Conservation (phyloP, 306 rosid species). For the Castanea mollissima region DNA sequence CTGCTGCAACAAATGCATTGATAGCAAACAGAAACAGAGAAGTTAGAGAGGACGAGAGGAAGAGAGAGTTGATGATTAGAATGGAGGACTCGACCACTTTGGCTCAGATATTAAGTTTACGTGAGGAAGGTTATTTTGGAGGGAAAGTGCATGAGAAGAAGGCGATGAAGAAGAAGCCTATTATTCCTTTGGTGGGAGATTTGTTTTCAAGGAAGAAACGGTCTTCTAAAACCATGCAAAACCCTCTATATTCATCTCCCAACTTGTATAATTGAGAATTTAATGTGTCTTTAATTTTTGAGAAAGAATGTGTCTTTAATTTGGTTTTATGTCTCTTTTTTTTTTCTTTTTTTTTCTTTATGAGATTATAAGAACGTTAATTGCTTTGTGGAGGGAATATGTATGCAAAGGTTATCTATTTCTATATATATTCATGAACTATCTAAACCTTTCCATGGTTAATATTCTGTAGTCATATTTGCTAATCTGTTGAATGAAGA, state of each 20-base stretch:
- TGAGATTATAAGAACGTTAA: neutral
- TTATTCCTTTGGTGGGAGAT: constrained; percentile 73
- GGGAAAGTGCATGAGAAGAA: constrained; percentile 23
- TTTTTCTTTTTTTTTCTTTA: neutral
- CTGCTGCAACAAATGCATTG: constrained; percentile 42
- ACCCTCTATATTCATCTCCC: constrained; percentile 50
- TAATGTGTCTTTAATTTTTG: neutral
- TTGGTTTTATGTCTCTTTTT: neutral
- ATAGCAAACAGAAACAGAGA: constrained; percentile 1
- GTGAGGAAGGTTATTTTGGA: constrained; percentile 32
- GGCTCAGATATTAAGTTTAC: constrained; percentile 56
- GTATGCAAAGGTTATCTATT: neutral
- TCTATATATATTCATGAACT: too few species aligned
- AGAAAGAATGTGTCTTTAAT: neutral
- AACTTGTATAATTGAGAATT: constrained; percentile 14
- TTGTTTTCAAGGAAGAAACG: constrained; percentile 46
- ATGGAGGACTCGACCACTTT: constrained; percentile 34
- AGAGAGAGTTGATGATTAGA: constrained; percentile 22
- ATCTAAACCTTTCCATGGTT: too few species aligned
- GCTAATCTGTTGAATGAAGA: too few species aligned
- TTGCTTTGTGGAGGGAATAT: neutral
- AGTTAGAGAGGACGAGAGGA: constrained; percentile 15
- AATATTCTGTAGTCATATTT: too few species aligned
- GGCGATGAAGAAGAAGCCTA: constrained; percentile 65
- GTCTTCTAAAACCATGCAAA: constrained; percentile 30